phyloP scores from a whole-genome alignment of 345 rosid species.

The Boechera stricta region DNA sequence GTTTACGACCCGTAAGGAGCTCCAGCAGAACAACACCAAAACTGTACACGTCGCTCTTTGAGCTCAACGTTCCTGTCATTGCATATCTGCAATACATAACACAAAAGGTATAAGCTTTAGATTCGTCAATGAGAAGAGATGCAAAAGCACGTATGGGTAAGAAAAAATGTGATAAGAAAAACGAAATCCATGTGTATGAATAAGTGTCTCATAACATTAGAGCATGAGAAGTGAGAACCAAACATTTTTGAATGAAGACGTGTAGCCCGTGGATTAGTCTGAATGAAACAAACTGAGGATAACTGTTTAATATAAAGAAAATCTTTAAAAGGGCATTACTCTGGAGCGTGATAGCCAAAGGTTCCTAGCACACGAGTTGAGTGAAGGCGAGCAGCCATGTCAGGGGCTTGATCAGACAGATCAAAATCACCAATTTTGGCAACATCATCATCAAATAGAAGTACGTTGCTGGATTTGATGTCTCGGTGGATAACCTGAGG shows the following conservation, averaged over 20 bases:
- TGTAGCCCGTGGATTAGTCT: not conserved
- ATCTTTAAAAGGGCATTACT: conserved; percentile 58
- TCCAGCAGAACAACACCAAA: conserved; percentile 83
- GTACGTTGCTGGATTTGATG: conserved; percentile 86
- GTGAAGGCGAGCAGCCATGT: conserved; percentile 88
- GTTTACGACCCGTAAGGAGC: conserved; percentile 82
- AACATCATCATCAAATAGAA: conserved; percentile 79
- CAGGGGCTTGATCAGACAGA: conserved; percentile 93
- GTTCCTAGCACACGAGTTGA: conserved; percentile 96
- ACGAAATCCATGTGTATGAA: not conserved
- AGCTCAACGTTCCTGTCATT: conserved; percentile 78
- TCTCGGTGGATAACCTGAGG: conserved; percentile 84
- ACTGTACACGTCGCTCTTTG: conserved; percentile 86
- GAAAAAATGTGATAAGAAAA: not conserved
- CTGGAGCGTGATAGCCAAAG: conserved; percentile 98
- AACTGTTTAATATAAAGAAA: not conserved
- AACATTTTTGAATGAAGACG: not conserved
- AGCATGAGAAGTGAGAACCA: not conserved
- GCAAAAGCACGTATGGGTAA: not conserved
- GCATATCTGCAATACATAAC: conserved; percentile 59
- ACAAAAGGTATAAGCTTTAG: conserved; percentile 17
- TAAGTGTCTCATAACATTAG: not conserved
- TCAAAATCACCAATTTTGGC: conserved; percentile 96
- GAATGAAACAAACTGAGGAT: not conserved
- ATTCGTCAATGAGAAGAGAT: conserved; percentile 1